Base-by-base conservation (phyloP, 371 early-diverging fungal species). In the Mucor racemosus region DNA sequence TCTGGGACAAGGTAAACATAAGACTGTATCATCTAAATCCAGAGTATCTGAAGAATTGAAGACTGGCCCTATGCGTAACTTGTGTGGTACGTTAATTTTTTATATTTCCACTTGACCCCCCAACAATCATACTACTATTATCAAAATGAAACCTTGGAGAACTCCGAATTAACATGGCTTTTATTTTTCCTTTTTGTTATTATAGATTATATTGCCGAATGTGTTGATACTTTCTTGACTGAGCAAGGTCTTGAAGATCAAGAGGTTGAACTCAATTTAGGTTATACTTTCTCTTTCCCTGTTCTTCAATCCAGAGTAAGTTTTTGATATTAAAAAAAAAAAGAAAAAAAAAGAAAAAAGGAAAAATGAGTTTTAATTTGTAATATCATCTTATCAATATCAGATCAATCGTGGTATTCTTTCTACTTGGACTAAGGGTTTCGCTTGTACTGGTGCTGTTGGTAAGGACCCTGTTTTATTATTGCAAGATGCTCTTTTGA, bases 211-310 rank as follows among this genome's bases (percentile, higher is more conserved):
- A 89, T 98, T 74, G 97, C 96, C 44, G 95, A 94, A 21, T 88
- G 91, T 65, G 87, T 96, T 35, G 89, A 85, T 68, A 82, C 86
- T 17, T 97, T 97, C 76, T 73, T 95, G 34, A 78, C 81, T 44
- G 88, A 91, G 61, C 81, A 89, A 64, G 80, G 74, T 14, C 62
- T 84, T 44, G 76, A 70, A 35, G 65, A 79, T 39, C 64, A 58
- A 40, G 72, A 65, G 8, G 73, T 58, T 3, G 74, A 69, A 34
- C 88, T 91, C 40, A 80, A 88, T 8, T 78, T 93, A n/a, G 99
- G 99, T 10, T 97, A 94, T 75, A 98, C 99, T 0, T 98, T 98
- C 75, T 94, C 94, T 13, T 98, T 95, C 80, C 97, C 99, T 34
- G 93, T 95, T 36, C 73, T 84, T 53, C 98, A 98, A 74, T 89